Evolutionary conservation across 1,284 basidiomycete genomes (phyloP).

Genomic region (Ceratobasidium sp.): DNA sequence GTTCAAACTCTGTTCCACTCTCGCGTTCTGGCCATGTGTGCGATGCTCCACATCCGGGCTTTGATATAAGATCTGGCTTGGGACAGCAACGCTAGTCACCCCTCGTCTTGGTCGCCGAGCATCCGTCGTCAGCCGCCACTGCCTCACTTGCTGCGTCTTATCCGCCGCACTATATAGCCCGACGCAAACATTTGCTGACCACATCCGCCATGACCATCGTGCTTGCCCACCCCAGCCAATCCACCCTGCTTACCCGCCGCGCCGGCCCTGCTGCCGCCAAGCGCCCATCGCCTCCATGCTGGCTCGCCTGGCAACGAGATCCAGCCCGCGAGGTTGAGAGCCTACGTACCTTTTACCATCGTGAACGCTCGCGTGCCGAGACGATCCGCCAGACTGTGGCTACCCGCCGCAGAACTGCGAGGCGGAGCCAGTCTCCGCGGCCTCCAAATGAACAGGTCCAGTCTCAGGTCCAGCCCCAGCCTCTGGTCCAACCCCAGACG

Average conservation of each 20-base stretch:
- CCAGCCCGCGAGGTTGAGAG: slow-evolving; percentile 19
- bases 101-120: too few relatives aligned
- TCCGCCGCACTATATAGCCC: neutral
- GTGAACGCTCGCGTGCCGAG: slow-evolving; percentile 25
- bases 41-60: too few relatives aligned
- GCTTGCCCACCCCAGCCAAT: slow-evolving; percentile 31
- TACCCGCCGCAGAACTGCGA: slow-evolving; percentile 1
- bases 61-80: too few relatives aligned
- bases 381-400: slow-evolving; percentile 17
- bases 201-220: slow-evolving; percentile 22
- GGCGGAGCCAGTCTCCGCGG: neutral
- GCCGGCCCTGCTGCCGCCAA: slow-evolving; percentile 29
- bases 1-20: neutral
- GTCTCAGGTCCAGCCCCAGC: neutral
- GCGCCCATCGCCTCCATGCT: slow-evolving; percentile 25
- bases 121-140: too few relatives aligned
- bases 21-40: neutral
- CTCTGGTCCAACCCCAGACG: neutral
- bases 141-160: neutral
- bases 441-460: neutral
- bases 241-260: slow-evolving; percentile 28
- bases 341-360: slow-evolving; percentile 20
- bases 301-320: slow-evolving; percentile 35
- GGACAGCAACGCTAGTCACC: too few relatives aligned
- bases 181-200: too few relatives aligned